Evolutionary conservation across 805 yeast species (phyloP), one percentile per base, ranked within the genome.

Genomic region (Candida mattraensis): DNA sequence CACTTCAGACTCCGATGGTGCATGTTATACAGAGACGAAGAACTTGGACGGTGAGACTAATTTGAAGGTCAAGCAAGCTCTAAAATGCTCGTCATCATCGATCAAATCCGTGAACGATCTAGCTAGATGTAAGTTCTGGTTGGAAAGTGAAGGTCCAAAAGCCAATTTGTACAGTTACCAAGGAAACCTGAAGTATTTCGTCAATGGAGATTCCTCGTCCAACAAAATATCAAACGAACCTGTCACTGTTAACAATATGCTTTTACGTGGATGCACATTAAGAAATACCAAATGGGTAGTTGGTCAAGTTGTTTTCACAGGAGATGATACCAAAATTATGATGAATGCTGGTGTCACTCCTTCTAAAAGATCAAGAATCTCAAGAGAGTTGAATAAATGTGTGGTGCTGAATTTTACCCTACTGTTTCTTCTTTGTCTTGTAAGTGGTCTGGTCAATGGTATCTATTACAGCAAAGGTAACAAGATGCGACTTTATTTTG

Each of bases 111-210:
- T 63, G 21, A 62, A 67, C 40, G 80, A 76, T 47, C 53, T 74
- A 24, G 66, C 71, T 5, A 66, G 69, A 50, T 63, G 76, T 34
- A 70, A 69, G 44, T 83, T 83, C 48, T 75, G 82, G 74, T 62
- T 84, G n/a, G 87, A 84, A 47, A 75, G 84, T 64, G 93, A 85
- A 62, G 91, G 88, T 6, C 94, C 94, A 11, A 87, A 84, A 58
- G 74, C 88, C 1, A 83, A 83, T 54, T 64, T 85, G 45, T 85
- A 85, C 58, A 71, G 80, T 26, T 85, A 83, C 51, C 85, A 83
- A 56, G 94, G 93, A 45, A 81, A 79, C 48, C 51, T 82, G 44
- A 74, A 71, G 46, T 76, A 72, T 37, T 53, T 53, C 35, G 61
- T 54, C 15, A 53, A 53, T 34, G 64, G 64, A 31, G 74, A 72